Conservation (phyloP, 768 basidiomycete genomes). For the Collybia mongolica region DNA sequence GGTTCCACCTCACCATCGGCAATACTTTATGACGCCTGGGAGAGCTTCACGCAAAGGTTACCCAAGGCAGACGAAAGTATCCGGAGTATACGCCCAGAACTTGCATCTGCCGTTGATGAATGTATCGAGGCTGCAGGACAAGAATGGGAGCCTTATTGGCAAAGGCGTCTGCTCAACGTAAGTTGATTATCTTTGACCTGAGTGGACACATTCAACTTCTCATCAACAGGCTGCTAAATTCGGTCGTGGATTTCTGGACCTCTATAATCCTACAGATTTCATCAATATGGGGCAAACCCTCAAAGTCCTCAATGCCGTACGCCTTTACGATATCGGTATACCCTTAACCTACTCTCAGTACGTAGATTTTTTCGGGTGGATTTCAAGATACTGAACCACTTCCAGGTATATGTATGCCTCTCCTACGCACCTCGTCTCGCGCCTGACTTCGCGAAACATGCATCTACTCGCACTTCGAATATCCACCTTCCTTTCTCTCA, state of each 20-base stretch:
- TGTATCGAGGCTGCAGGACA: constrained; percentile 92
- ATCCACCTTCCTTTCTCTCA: constrained; percentile 78
- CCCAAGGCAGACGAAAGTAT: constrained; percentile 95
- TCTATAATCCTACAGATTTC: constrained; percentile 90
- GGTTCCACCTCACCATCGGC: constrained; percentile 92
- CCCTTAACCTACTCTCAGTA: constrained; percentile 92
- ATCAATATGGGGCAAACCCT: constrained; percentile 90
- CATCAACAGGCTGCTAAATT: constrained; percentile 86
- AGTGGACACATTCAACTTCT: background rate
- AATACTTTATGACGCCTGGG: constrained; percentile 88
- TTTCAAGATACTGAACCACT: constrained; percentile 1
- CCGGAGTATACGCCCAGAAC: constrained; percentile 74
- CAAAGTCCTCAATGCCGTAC: constrained; percentile 91
- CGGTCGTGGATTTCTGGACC: constrained; percentile 89
- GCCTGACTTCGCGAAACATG: constrained; percentile 82
- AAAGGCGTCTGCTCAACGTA: constrained; percentile 81
- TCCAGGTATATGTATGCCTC: constrained; percentile 79
- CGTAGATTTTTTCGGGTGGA: constrained; percentile 21
- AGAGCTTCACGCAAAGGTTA: constrained; percentile 78
- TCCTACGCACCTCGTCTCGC: constrained; percentile 75
- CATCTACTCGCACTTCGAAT: constrained; percentile 93
- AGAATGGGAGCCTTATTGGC: constrained; percentile 92
- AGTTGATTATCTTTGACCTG: constrained; percentile 17
- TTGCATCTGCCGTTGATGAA: constrained; percentile 59
- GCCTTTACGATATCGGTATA: constrained; percentile 90